Base-by-base conservation (phyloP, 2,329 filamentous ascomycete species). In the Colletotrichum sansevieriae region DNA sequence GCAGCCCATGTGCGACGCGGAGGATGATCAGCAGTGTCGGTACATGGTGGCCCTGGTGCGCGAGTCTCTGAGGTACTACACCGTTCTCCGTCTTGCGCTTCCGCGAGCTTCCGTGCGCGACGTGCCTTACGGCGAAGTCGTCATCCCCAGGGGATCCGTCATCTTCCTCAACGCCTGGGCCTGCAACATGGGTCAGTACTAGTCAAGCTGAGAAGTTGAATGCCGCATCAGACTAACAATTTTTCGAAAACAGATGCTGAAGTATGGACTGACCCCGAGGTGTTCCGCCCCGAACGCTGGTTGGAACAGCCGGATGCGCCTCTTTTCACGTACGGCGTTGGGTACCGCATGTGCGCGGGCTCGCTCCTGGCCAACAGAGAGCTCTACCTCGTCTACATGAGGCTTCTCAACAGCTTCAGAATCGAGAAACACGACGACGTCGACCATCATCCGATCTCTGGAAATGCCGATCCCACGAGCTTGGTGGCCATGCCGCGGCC, bases 131-230 rank as follows among this genome's bases (percentile, higher is more conserved):
- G 77, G 89, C 10, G 87, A 85, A 18, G 83, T 84, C 37, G 75
- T 83, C 6, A 89, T 91, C 46, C 89, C 90, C 1, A 85, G 86
- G 51, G 88, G 88, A 0, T 90, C 88, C 1, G 86, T 90, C 0
- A 83, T 91, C 41, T 91, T 90, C 75, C 78, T 91, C 29, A 92
- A 91, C 66, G 87, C 88, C 0, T 91, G 88, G 89, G 88, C 88
- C 3, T 91, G 89, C 73, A 91, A 91, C 70, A 90, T 90, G 87
- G 88, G 87, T 88, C 78, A 74, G 82, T 76, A 7, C 4, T 1
- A 8, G 9, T 10, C 25, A 25, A 25, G 25, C 25, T 5, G 4
- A 52, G 49, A 35, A 3, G 25, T 5, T 11, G 8, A 52, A 52
- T 3, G 46, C 6, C 3, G 15, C 18, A 6, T 15, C 2, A 39